Conservation (phyloP, 805 yeast species). For the Barnettozyma pratensis region DNA sequence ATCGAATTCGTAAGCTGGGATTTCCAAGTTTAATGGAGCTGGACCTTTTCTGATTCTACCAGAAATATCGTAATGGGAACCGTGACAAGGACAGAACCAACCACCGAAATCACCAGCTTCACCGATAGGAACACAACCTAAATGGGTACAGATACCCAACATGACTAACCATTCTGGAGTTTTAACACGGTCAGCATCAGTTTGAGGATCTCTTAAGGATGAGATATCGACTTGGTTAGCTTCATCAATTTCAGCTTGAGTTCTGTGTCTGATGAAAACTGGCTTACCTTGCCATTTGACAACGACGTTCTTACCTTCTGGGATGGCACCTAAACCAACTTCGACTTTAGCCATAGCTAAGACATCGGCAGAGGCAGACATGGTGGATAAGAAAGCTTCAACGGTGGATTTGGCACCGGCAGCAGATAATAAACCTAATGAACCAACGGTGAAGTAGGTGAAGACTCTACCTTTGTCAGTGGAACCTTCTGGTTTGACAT, state of each 20-base stretch:
- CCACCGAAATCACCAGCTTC: slow-evolving; percentile 99
- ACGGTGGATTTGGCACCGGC: slow-evolving; percentile 96
- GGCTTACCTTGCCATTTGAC: slow-evolving; percentile 99
- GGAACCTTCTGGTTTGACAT: slow-evolving; percentile 66
- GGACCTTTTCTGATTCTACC: slow-evolving; percentile 99
- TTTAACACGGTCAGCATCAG: slow-evolving; percentile 88
- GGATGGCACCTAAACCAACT: slow-evolving; percentile 88
- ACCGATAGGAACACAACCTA: slow-evolving; percentile 99
- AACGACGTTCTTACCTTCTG: slow-evolving; percentile 96
- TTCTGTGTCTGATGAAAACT: slow-evolving; percentile 98
- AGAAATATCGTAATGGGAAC: slow-evolving; percentile 99
- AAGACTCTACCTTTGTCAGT: slow-evolving; percentile 78
- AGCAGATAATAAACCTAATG: slow-evolving; percentile 84
- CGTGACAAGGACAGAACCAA: slow-evolving; percentile 99
- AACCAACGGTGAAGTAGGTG: slow-evolving; percentile 96
- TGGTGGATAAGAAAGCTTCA: slow-evolving; percentile 82
- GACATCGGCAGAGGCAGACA: slow-evolving; percentile 98
- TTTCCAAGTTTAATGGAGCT: slow-evolving; percentile 97
- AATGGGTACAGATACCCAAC: slow-evolving; percentile 99
- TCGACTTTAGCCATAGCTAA: slow-evolving; percentile 99
- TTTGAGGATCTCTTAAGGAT: slow-evolving; percentile 88
- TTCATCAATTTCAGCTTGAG: slow-evolving; percentile 86
- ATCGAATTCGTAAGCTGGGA: slow-evolving; percentile 84
- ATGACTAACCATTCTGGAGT: slow-evolving; percentile 98
- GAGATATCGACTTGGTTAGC: slow-evolving; percentile 80